Conservation (phyloP, 495 filamentous ascomycete species). For the Cenococcum geophilum region DNA sequence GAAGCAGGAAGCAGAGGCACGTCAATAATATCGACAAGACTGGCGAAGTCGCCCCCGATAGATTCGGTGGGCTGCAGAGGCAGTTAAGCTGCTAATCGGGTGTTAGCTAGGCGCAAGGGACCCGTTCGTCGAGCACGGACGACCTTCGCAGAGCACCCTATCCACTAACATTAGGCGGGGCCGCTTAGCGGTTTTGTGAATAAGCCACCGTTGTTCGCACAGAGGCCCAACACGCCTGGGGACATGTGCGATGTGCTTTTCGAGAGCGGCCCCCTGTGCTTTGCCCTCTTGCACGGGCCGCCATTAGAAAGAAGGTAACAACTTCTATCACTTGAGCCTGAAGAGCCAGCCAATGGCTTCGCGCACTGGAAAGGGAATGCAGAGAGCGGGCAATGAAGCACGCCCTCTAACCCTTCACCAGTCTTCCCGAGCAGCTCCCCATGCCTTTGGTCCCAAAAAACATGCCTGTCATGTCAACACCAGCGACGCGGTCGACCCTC, state of each 20-base stretch:
- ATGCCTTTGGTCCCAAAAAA: no score
- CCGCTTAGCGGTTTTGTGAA: not conserved
- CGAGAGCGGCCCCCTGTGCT: not conserved
- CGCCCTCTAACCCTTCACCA: no score
- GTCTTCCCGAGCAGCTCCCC: no score
- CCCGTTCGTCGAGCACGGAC: not conserved
- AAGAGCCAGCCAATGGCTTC: no score
- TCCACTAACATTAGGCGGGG: not conserved
- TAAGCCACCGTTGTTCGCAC: not conserved
- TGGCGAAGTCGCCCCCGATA: not conserved
- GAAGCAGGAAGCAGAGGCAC: not conserved
- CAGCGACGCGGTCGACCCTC: not conserved
- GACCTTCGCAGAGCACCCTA: not conserved
- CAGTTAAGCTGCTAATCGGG: slow-evolving; percentile 3
- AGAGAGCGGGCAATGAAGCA: no score
- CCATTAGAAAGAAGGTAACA: no score
- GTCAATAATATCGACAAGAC: not conserved
- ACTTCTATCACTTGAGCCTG: no score
- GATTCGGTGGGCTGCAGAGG: not conserved
- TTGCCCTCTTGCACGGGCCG: no score
- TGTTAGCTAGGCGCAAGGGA: not conserved
- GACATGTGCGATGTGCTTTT: not conserved
- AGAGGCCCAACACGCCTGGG: not conserved
- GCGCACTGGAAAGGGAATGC: no score
- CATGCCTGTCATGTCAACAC: no score